A percentile compares a stretch with the other conserved stretches of the same genome.
These are phyloP conservation scores for Cyberlindnera suaveolens DNA, from an alignment of 805 yeast species.

Conservation along the genomic window DNA sequence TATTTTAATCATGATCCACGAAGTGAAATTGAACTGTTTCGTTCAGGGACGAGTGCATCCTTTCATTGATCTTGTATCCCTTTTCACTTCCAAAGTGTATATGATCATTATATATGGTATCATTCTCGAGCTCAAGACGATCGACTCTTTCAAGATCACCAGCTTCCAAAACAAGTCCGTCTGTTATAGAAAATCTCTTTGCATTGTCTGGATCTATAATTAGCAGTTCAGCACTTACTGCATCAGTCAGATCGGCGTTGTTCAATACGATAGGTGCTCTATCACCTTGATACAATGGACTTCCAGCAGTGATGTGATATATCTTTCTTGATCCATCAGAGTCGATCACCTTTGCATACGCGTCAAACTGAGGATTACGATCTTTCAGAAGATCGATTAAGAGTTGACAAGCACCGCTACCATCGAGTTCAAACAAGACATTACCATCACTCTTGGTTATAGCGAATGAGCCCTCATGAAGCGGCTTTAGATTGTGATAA, in stretches of 20 bases:
- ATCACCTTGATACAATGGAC: constrained; percentile 1
- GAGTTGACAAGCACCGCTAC: constrained; percentile 3
- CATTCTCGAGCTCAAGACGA: not conserved
- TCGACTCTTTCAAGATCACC: not conserved
- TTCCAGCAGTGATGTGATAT: constrained; percentile 8
- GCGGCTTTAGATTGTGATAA: not conserved
- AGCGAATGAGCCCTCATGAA: not conserved
- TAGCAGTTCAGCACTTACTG: not conserved
- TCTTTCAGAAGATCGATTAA: constrained; percentile 4
- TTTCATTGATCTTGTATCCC: constrained; percentile 4
- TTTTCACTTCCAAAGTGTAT: constrained; percentile 3
- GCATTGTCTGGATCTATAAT: constrained; percentile 2
- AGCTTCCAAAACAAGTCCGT: not conserved
- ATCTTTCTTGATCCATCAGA: not conserved
- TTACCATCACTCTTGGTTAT: constrained; percentile 3
- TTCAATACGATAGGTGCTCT: constrained; percentile 5
- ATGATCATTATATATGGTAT: constrained; percentile 1
- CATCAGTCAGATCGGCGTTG: not conserved
- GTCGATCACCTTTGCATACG: constrained; percentile 3
- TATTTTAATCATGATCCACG: not conserved
- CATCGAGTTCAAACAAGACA: constrained; percentile 2
- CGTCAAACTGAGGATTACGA: constrained; percentile 1
- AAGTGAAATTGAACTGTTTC: constrained; percentile 1
- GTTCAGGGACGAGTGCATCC: not conserved
- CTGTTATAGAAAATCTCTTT: not conserved